These are phyloP conservation scores for Penicillium sp. DNA, from an alignment of 2,329 filamentous ascomycete genomes.

Conservation along the genomic window DNA sequence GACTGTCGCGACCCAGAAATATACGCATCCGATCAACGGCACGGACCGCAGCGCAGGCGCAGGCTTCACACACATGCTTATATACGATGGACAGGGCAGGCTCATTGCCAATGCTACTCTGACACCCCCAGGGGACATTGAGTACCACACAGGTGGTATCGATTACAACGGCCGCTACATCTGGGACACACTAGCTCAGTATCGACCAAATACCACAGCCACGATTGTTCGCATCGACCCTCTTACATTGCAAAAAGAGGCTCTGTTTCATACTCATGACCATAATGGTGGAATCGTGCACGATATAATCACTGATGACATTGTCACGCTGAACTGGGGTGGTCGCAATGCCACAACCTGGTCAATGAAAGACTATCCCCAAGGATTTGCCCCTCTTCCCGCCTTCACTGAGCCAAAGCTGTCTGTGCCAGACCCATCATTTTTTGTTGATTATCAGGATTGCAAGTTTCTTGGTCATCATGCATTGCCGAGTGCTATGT, in stretches of 20 bases:
- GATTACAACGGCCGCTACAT: constrained; percentile 52
- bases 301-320: constrained; percentile 35
- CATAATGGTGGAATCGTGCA: constrained; percentile 53
- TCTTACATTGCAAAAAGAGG: constrained; percentile 34
- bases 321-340: constrained; percentile 53
- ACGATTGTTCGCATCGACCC: constrained; percentile 46
- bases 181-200: constrained; percentile 51
- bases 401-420: constrained; percentile 25
- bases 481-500: constrained; percentile 29
- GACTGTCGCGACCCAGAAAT: constrained; percentile 42
- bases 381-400: constrained; percentile 14
- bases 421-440: constrained; percentile 40
- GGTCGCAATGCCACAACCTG: constrained; percentile 37
- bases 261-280: constrained; percentile 41
- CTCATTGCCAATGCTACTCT: constrained; percentile 49
- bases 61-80: constrained; percentile 49
- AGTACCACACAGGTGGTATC: constrained; percentile 52
- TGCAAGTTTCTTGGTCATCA: constrained; percentile 53
- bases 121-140: constrained; percentile 38
- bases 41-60: constrained; percentile 54
- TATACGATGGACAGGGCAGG: constrained; percentile 47
- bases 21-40: constrained; percentile 62
- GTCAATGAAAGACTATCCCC: constrained; percentile 38
- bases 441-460: constrained; percentile 55
- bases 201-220: constrained; percentile 51